Evolutionary conservation across 164 flowering plant species (phyloP).

Genomic region (Berberis thunbergii): DNA sequence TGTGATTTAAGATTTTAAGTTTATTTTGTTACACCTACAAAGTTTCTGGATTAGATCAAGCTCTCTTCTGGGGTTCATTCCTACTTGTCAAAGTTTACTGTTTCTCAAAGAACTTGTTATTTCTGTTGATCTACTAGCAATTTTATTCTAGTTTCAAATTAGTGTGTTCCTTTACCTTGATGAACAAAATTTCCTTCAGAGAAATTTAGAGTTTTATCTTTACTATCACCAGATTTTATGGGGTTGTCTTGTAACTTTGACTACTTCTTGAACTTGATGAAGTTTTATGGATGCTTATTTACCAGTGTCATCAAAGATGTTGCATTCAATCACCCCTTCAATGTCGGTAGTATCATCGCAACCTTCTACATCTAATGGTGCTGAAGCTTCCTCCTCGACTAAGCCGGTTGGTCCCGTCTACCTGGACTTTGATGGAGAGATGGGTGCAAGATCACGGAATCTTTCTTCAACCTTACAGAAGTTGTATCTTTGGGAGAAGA

Average conservation of each 20-base stretch:
- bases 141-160: too few relatives aligned
- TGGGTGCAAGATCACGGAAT: conserved; percentile 31
- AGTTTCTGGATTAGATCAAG: too few relatives aligned
- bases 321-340: conserved; percentile 59
- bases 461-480: conserved; percentile 80
- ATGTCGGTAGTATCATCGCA: conserved; percentile 43
- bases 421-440: conserved; percentile 40
- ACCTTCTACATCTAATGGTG: conserved; percentile 46
- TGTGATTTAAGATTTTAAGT: background rate
- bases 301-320: conserved; percentile 77
- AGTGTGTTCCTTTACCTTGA: too few relatives aligned
- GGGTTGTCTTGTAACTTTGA: too few relatives aligned
- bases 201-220: too few relatives aligned
- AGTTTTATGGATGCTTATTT: background rate
- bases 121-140: too few relatives aligned
- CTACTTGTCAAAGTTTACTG: too few relatives aligned
- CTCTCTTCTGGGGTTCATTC: too few relatives aligned
- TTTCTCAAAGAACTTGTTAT: too few relatives aligned
- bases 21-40: too few relatives aligned
- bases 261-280: background rate
- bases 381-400: conserved; percentile 26
- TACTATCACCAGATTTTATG: too few relatives aligned
- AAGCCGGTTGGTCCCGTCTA: conserved; percentile 19
- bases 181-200: too few relatives aligned
- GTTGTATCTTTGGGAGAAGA: conserved; percentile 91